These are phyloP conservation scores for Plectosphaerella cucumerina DNA, from an alignment of 2,329 filamentous ascomycete species.

Conservation along the genomic window DNA sequence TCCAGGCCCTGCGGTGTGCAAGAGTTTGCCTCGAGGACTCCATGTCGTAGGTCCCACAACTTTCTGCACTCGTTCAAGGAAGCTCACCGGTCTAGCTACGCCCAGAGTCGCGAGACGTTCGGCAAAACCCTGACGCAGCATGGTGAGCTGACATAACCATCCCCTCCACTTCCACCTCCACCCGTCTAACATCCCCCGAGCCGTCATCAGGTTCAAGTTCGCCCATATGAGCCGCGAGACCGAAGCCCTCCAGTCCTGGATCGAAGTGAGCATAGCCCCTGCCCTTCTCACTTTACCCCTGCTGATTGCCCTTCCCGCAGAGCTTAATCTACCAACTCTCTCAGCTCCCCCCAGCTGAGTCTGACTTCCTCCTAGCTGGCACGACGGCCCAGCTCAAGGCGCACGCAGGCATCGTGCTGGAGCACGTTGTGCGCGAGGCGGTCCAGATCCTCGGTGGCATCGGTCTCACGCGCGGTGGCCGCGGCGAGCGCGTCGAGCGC, in stretches of 20 bases:
- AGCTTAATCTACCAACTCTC: constrained; percentile 40
- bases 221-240: constrained; percentile 13
- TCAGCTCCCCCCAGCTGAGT: constrained; percentile 6
- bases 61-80: neutral
- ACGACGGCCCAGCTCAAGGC: constrained; percentile 14
- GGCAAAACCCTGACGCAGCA: constrained; percentile 11
- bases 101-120: constrained; percentile 12
- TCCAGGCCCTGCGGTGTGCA: constrained; percentile 49
- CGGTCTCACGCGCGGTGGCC: constrained; percentile 12
- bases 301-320: neutral
- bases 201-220: constrained; percentile 13
- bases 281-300: too few relatives aligned
- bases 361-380: constrained; percentile 20
- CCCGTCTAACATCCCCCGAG: neutral
- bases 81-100: constrained; percentile 5
- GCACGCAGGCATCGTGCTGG: constrained; percentile 10
- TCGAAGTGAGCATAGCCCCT: constrained; percentile 4
- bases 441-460: constrained; percentile 13
- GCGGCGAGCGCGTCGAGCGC: constrained; percentile 12
- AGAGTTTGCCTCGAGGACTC: constrained; percentile 47
- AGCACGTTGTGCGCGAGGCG: constrained; percentile 11
- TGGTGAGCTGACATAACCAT: neutral
- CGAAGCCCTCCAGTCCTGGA: constrained; percentile 13
- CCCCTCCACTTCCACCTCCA: too few relatives aligned
- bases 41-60: constrained; percentile 27